Evolutionary conservation across 2,329 filamentous ascomycete genomes (phyloP), one percentile per base, ranked within the genome.

Genomic region (Ophiostoma sp.): DNA sequence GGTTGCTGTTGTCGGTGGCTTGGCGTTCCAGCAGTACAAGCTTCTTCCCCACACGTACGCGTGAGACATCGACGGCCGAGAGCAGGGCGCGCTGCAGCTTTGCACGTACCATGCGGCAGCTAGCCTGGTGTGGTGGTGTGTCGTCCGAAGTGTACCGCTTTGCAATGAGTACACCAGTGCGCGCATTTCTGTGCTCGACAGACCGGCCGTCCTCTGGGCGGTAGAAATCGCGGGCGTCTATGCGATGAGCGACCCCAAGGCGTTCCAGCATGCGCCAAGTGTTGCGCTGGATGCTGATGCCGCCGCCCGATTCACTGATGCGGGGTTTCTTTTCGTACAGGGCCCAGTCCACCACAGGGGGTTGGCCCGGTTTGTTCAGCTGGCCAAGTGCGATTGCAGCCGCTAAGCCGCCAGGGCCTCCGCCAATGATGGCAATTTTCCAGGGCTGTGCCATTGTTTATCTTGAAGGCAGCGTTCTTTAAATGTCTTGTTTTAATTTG

Each of bases 41-140:
- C 66, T 78, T 81, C 66, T 82, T 84, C 1, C 76, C 77, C 1
- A 83, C 75, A 5, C 79, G 76, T 45, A 86, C 78, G 0, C 77
- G 75, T 0, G 78, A 79, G 3, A 76, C 73, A 2, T 80, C 77
- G 0, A 85, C 78, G n/a, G 79, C 77, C 0, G 78, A 76, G 3
- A 84, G 74, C 0, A 86, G 77, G 0, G 83, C 81, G 1, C 78
- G 77, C 71, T 86, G 84, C 2, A 86, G 74, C 67, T 77, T 77
- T 4, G 78, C 75, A 18, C 79, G 73, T 6, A 73, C 68, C 52
- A 76, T 73, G 14, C 77, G 73, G 58, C 75, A 76, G 64, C 74
- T 75, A 6, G 71, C 55, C 40, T 72, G 74, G 42, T 75, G 73
- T 3, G 73, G 69, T 1, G 75, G 74, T 2, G 72, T 73, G 5